These are phyloP conservation scores for Deuterostichococcus epilithicus DNA, from an alignment of 139 green algal genomes.

Conservation along the genomic window DNA sequence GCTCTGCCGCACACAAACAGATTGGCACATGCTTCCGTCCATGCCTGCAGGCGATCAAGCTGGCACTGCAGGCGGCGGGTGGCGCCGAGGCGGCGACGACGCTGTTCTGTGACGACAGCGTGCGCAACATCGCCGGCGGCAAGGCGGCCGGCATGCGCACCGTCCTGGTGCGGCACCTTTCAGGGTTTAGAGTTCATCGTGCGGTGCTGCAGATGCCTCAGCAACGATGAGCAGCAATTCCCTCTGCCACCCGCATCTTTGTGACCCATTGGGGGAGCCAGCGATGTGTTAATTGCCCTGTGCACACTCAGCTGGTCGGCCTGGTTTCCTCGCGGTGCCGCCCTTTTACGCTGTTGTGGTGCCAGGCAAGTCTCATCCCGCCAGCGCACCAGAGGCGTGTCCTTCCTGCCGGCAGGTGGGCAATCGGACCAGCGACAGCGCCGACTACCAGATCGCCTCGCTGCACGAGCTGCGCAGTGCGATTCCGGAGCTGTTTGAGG, in stretches of 20 bases:
- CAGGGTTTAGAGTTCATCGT: too few relatives aligned
- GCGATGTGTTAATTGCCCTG: too few relatives aligned
- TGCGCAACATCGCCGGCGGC: slow-evolving; percentile 64
- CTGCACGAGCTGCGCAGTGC: slow-evolving; percentile 32
- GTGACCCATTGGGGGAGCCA: too few relatives aligned
- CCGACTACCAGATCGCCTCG: slow-evolving; percentile 14
- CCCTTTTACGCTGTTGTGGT: too few relatives aligned
- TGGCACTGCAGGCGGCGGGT: slow-evolving; percentile 51
- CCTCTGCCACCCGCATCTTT: too few relatives aligned
- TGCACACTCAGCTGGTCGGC: too few relatives aligned
- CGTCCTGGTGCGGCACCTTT: slow-evolving; percentile 38
- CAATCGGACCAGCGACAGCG: slow-evolving; percentile 18
- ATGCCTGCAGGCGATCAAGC: slow-evolving; percentile 36
- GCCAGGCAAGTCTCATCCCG: too few relatives aligned
- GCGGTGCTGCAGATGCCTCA: too few relatives aligned
- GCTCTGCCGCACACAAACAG: neutral
- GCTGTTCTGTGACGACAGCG: slow-evolving; percentile 76
- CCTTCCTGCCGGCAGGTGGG: too few relatives aligned
- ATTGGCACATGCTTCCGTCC: neutral
- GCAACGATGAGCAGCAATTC: too few relatives aligned
- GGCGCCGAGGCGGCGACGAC: slow-evolving; percentile 22
- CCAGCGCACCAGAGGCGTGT: too few relatives aligned
- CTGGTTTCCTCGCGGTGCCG: too few relatives aligned
- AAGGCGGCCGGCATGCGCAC: slow-evolving; percentile 57
- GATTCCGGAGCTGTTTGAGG: slow-evolving; percentile 29